A percentile compares a stretch with the other conserved stretches of the same genome.
Evolutionary conservation across 176 grass and related monocot species (phyloP).

Genomic region (Cenchrus americanus): DNA sequence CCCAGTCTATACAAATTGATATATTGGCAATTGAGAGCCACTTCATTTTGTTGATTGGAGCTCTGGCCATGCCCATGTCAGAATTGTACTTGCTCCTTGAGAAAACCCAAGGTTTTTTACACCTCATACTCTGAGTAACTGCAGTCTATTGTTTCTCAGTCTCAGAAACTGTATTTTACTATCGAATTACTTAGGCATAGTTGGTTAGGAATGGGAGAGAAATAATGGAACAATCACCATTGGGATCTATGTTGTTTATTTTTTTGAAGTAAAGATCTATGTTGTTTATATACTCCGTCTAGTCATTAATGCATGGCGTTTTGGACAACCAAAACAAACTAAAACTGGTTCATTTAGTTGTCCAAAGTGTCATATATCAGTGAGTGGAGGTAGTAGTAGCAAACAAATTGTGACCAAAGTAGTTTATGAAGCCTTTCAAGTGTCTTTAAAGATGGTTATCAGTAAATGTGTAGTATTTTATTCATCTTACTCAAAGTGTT

Average conservation of each 20-base stretch:
- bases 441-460: slow-evolving; percentile 4
- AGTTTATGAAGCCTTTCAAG: background rate
- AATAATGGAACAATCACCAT: background rate
- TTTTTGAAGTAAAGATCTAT: no score
- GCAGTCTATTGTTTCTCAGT: background rate
- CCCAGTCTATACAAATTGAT: background rate
- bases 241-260: no score
- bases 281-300: no score
- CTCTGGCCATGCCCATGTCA: background rate
- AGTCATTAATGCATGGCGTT: no score
- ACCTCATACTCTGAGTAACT: background rate
- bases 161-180: background rate
- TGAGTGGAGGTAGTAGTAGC: no score
- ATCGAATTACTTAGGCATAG: slow-evolving; percentile 1
- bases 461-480: slow-evolving; percentile 18
- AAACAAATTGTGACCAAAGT: no score
- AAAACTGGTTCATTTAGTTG: no score
- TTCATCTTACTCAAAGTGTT: slow-evolving; percentile 10
- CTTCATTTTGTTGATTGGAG: background rate
- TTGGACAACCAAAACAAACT: no score
- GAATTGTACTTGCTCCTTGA: background rate
- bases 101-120: background rate
- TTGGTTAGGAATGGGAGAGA: slow-evolving; percentile 17
- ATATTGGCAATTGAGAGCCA: background rate
- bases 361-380: no score